These are phyloP conservation scores for Gossypium australe DNA, from an alignment of 345 rosid species.

Conservation along the genomic window DNA sequence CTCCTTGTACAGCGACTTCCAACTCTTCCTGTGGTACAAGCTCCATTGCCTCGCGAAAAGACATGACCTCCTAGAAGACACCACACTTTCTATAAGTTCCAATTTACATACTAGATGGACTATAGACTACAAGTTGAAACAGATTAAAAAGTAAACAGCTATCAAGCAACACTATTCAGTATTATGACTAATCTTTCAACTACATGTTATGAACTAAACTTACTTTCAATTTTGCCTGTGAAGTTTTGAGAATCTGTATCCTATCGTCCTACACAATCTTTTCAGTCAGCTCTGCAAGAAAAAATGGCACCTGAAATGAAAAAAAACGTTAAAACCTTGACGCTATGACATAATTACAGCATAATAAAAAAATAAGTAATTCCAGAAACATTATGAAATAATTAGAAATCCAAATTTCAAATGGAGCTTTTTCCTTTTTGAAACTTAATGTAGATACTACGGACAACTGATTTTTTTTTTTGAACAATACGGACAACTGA, in stretches of 20 bases:
- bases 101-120: neutral
- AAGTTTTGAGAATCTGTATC: conserved; percentile 50
- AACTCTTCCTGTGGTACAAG: conserved; percentile 70
- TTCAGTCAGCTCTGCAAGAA: conserved; percentile 76
- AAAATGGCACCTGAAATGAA: conserved; percentile 62
- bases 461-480: neutral
- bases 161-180: too few species aligned
- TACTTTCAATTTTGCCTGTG: conserved; percentile 68
- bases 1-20: conserved; percentile 43
- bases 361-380: neutral
- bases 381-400: neutral
- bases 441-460: neutral
- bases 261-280: conserved; percentile 58
- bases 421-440: too few species aligned
- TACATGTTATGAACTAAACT: conserved; percentile 5
- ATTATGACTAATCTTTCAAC: neutral
- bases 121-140: neutral
- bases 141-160: neutral
- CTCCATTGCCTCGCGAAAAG: conserved; percentile 87
- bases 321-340: neutral
- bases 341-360: too few species aligned
- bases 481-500: neutral
- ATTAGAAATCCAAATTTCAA: neutral
- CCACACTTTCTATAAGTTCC: conserved; percentile 11
- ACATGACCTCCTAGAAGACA: conserved; percentile 61